Conservation (phyloP, 331 rosid genomes). For the Quercus phellos region DNA sequence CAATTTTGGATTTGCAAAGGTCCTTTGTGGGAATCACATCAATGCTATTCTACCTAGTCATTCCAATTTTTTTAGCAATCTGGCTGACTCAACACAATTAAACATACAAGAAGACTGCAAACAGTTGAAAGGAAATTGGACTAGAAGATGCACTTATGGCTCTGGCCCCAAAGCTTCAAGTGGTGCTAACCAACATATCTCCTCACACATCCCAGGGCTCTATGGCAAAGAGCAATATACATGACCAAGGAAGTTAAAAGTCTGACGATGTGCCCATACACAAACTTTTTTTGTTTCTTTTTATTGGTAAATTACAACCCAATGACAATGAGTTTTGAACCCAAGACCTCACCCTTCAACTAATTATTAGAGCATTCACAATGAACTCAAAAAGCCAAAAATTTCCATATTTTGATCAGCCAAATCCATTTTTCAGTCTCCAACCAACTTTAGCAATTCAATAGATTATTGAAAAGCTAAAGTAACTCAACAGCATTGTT, state of each 20-base stretch:
- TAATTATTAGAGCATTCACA: no score
- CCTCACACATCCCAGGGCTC: not conserved
- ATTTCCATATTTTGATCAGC: no score
- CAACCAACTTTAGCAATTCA: no score
- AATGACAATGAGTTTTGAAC: no score
- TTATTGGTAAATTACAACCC: no score
- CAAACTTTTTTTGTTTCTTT: no score
- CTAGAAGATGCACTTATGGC: not conserved
- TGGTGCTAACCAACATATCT: not conserved
- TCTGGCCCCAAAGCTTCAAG: not conserved
- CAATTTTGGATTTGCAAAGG: not conserved
- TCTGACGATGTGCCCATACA: no score
- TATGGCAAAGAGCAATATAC: not conserved
- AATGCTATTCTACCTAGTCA: not conserved
- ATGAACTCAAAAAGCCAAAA: no score
- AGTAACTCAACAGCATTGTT: no score
- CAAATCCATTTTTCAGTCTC: no score
- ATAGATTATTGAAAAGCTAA: no score
- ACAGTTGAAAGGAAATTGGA: not conserved
- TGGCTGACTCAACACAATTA: not conserved
- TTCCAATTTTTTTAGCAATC: not conserved
- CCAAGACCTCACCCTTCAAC: no score
- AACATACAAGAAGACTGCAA: not conserved
- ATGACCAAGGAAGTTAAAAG: not conserved
- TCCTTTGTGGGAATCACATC: not conserved